These are phyloP conservation scores for Salix arbutifolia DNA, from an alignment of 345 rosid genomes.

Conservation along the genomic window DNA sequence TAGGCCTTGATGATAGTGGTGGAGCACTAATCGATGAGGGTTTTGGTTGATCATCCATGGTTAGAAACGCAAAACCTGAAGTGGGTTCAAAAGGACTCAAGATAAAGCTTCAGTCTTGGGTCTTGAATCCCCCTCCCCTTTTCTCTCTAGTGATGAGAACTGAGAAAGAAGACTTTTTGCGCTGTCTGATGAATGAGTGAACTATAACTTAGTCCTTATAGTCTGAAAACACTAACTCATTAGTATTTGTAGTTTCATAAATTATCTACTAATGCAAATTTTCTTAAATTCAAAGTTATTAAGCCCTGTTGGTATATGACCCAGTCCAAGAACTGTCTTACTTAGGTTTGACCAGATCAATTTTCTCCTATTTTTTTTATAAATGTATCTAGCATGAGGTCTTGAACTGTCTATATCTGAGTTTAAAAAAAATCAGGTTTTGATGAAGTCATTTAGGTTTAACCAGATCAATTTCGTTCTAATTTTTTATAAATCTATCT, in stretches of 20 bases:
- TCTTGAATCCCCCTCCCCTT: not conserved
- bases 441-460: too few species aligned
- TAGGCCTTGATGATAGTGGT: slow-evolving; percentile 6
- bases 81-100: not conserved
- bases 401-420: too few species aligned
- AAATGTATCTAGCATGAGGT: too few species aligned
- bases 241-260: not conserved
- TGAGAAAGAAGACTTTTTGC: not conserved
- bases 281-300: not conserved
- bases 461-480: too few species aligned
- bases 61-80: not conserved
- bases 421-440: too few species aligned
- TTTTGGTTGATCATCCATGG: slow-evolving; percentile 7
- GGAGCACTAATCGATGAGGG: not conserved
- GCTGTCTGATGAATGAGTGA: not conserved
- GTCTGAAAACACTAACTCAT: not conserved
- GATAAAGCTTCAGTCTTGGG: not conserved
- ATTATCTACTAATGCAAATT: not conserved
- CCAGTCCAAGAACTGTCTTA: too few species aligned
- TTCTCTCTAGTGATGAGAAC: not conserved
- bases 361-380: too few species aligned
- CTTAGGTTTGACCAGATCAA: too few species aligned
- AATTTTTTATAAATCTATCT: too few species aligned
- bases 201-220: too few species aligned
- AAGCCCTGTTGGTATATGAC: too few species aligned